Conservation (phyloP, 805 yeast species). For the Suhomyces sp. region DNA sequence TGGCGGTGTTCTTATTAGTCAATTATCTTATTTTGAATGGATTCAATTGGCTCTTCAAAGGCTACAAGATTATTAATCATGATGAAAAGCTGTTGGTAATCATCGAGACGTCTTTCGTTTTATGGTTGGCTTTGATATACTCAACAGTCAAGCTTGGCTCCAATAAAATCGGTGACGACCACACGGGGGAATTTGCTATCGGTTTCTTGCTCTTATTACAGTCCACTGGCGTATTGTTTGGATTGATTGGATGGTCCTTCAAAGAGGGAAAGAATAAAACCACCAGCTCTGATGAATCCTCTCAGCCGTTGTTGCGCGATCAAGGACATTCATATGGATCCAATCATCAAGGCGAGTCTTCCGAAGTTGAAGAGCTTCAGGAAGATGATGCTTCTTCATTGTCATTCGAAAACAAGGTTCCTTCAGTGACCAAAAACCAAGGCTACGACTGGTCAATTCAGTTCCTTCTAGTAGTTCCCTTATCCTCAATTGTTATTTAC, state of each 20-base stretch:
- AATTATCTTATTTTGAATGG: constrained; percentile 57
- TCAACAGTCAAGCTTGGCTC: constrained; percentile 48
- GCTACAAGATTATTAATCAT: constrained; percentile 34
- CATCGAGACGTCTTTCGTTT: constrained; percentile 50
- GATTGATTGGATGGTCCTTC: constrained; percentile 48
- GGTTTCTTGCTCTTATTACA: constrained; percentile 46
- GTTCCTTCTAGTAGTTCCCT: constrained; percentile 64
- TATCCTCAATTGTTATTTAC: constrained; percentile 53
- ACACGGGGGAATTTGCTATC: constrained; percentile 52
- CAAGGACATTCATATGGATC: constrained; percentile 9
- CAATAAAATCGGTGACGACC: constrained; percentile 41
- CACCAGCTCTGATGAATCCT: constrained; percentile 18
- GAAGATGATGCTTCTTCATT: constrained; percentile 1
- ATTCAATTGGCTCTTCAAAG: constrained; percentile 31
- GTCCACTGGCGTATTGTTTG: constrained; percentile 48
- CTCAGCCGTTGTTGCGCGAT: constrained; percentile 30
- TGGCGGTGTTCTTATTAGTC: constrained; percentile 48
- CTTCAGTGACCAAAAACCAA: constrained; percentile 21
- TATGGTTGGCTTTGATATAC: constrained; percentile 55
- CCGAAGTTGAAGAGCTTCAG: background rate
- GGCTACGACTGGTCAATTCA: constrained; percentile 83
- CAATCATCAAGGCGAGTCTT: constrained; percentile 12
- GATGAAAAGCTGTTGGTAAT: constrained; percentile 58
- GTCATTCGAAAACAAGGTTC: constrained; percentile 24
- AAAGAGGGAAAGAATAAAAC: constrained; percentile 9